Base-by-base conservation (phyloP, 768 basidiomycete genomes). In the Hysterangium stoloniferum region DNA sequence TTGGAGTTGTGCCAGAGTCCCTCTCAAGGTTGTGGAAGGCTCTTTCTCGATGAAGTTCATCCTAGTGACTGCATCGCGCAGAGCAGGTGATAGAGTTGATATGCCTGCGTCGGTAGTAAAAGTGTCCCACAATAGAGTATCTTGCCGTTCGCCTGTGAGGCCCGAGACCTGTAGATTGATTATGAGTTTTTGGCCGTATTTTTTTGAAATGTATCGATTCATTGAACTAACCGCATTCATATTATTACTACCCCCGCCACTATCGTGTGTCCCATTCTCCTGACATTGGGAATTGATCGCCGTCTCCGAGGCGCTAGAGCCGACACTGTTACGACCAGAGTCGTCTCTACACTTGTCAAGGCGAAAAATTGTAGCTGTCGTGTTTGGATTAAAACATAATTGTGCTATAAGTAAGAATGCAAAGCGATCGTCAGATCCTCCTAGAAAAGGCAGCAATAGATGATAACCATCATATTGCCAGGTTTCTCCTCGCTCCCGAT, bases 381-480 rank as follows among this genome's bases (percentile, higher is more conserved):
- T 74, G 49, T 68, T 70, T 11, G 76, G 70, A 56, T 83, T 84
- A 52, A 75, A 69, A 63, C 88, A 94, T 25, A 96, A 68, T 65
- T 94, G 93, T 12, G 85, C 76, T 20, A 88, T 84, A 57, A 97
- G 80, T 27, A 86, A 80, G 31, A 98, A 68, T 0, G 91, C 89
- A 15, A 92, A 72, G 2, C 95, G 75, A 62, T 96, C 94, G 63
- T 98, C 95, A 0, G 91, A 86, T 0, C 95, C 95, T 20, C 95
- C 95, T 62, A 91, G 87, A 76, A 97, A 97, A 0, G 91, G 87
- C 11, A 96, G 59, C 66, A 91, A 86, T 12, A 97, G 57, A 60
- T 90, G 86, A 59, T 81, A 75, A 7, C 52, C 53, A 37, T 59
- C 64, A 34, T 66, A 67, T 40, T 36, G 56, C 45, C 7, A 57